A percentile compares a stretch with the other conserved stretches of the same genome.
These are phyloP conservation scores for Jamesozyma piceae DNA, from an alignment of 805 yeast genomes.

Conservation along the genomic window DNA sequence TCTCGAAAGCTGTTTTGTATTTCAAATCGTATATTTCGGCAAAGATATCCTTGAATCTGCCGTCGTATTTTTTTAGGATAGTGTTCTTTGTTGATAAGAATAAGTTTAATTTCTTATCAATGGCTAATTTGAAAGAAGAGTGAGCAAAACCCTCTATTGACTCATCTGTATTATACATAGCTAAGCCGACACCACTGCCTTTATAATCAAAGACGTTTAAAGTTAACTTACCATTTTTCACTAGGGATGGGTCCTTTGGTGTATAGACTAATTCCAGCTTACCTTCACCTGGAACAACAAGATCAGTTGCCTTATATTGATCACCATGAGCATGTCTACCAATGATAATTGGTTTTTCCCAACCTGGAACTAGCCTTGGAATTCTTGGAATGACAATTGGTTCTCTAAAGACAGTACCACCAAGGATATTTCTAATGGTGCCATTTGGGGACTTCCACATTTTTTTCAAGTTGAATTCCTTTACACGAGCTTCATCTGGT, in stretches of 20 bases:
- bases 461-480: slow-evolving; percentile 61
- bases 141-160: slow-evolving; percentile 72
- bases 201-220: slow-evolving; percentile 51
- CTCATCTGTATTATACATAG: slow-evolving; percentile 78
- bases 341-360: slow-evolving; percentile 76
- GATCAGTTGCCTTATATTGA: slow-evolving; percentile 74
- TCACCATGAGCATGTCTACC: slow-evolving; percentile 85
- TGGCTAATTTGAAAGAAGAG: slow-evolving; percentile 67
- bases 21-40: slow-evolving; percentile 51
- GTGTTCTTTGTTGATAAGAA: slow-evolving; percentile 72
- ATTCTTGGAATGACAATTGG: slow-evolving; percentile 71
- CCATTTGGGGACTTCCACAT: slow-evolving; percentile 88
- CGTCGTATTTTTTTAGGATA: slow-evolving; percentile 72
- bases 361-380: slow-evolving; percentile 67
- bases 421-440: slow-evolving; percentile 69
- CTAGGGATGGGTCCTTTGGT: slow-evolving; percentile 49
- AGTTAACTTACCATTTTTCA: slow-evolving; percentile 3
- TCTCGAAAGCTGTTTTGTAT: slow-evolving; percentile 50
- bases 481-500: slow-evolving; percentile 72
- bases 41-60: slow-evolving; percentile 74
- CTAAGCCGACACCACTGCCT: slow-evolving; percentile 57
- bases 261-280: slow-evolving; percentile 55
- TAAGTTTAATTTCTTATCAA: slow-evolving; percentile 52
- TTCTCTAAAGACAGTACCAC: slow-evolving; percentile 80
- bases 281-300: slow-evolving; percentile 54